Conservation (phyloP, 2,329 filamentous ascomycete genomes). For the Nigrograna mackinnonii region DNA sequence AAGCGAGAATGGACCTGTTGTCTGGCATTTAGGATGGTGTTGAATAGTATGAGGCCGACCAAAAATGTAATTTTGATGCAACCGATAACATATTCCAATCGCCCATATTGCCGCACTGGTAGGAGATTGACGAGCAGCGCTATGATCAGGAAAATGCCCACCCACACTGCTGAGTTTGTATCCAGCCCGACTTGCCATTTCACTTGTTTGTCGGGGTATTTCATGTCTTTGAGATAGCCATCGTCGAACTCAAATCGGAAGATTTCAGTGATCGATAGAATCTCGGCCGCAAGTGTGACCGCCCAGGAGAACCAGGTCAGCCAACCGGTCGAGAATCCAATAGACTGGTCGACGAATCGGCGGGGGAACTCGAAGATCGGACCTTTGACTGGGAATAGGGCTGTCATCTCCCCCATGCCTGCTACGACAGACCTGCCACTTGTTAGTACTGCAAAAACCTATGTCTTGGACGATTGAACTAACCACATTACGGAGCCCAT, state of each 20-base stretch:
- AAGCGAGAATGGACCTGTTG: conserved; percentile 27
- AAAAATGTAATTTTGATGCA: conserved; percentile 73
- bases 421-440: conserved; percentile 4
- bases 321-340: conserved; percentile 81
- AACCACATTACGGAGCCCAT: conserved; percentile 73
- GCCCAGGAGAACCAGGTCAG: conserved; percentile 83
- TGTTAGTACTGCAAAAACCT: not conserved
- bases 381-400: conserved; percentile 75
- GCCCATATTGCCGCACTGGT: conserved; percentile 82
- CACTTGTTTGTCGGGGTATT: conserved; percentile 44
- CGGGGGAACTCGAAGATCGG: conserved; percentile 77
- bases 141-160: conserved; percentile 74
- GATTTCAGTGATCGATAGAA: conserved; percentile 44
- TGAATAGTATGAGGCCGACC: conserved; percentile 46
- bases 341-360: conserved; percentile 72
- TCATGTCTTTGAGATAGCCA: conserved; percentile 29
- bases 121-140: conserved; percentile 85
- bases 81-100: conserved; percentile 84
- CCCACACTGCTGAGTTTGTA: conserved; percentile 59
- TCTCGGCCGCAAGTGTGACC: conserved; percentile 66
- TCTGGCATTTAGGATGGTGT: conserved; percentile 42
- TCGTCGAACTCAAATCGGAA: conserved; percentile 45
- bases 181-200: conserved; percentile 73
- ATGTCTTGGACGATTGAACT: not conserved
- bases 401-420: conserved; percentile 67